These are phyloP conservation scores for Nitzschia sp. DNA, from an alignment of 108 stramenopile genomes.

Conservation along the genomic window DNA sequence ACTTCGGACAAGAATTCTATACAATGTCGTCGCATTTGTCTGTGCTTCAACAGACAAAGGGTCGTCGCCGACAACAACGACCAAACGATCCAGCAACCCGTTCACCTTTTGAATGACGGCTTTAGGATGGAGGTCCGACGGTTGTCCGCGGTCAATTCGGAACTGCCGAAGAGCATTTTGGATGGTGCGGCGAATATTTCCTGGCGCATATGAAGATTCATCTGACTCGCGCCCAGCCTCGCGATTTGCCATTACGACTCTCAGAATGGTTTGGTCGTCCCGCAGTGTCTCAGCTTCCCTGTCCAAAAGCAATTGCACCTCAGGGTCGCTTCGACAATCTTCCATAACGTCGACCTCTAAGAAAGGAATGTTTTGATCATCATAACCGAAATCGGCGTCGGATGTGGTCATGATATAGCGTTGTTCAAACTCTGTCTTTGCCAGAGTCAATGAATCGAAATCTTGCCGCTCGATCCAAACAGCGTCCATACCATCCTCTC, in stretches of 20 bases:
- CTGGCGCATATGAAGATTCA: constrained; percentile 87
- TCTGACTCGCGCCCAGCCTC: constrained; percentile 88
- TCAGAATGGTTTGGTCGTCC: constrained; percentile 83
- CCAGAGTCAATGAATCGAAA: constrained; percentile 86
- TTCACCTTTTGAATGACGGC: constrained; percentile 76
- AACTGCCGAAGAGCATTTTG: constrained; percentile 92
- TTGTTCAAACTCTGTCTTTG: constrained; percentile 78
- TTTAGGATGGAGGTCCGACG: constrained; percentile 88
- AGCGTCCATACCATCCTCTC: constrained; percentile 99
- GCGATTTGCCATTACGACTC: constrained; percentile 87
- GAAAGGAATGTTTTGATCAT: constrained; percentile 78
- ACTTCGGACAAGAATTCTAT: constrained; percentile 90
- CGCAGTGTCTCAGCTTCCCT: constrained; percentile 85
- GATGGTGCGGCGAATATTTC: constrained; percentile 90
- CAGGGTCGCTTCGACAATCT: constrained; percentile 86
- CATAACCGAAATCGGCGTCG: constrained; percentile 86
- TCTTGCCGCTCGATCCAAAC: constrained; percentile 97
- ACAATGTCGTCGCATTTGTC: constrained; percentile 91
- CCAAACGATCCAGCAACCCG: constrained; percentile 78
- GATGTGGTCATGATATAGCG: constrained; percentile 74
- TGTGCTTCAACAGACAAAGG: constrained; percentile 89
- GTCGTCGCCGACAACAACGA: constrained; percentile 95
- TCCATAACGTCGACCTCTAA: constrained; percentile 79
- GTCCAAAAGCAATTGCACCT: constrained; percentile 84
- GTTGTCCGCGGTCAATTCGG: constrained; percentile 82